Conservation (phyloP, 441 rosid species). For the Codiaeum variegatum region DNA sequence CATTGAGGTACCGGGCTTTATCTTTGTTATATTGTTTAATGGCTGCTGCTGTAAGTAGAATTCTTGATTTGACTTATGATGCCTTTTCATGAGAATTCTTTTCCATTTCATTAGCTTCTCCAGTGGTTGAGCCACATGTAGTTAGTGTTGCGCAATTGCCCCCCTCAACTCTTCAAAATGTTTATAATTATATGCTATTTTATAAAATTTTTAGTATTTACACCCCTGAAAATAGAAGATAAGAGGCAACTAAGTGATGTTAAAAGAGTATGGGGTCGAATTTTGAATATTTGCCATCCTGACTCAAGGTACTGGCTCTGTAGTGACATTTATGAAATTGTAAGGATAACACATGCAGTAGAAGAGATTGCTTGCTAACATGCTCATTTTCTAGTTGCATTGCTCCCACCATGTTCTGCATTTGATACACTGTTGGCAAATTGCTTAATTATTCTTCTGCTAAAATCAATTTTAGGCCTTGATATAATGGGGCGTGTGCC, state of each 20-base stretch:
- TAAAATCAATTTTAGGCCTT: neutral
- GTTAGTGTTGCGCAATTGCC: too few relatives aligned
- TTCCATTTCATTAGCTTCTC: neutral
- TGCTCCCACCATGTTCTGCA: neutral
- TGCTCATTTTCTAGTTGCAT: neutral
- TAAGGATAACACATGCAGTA: neutral
- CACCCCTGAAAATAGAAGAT: too few relatives aligned
- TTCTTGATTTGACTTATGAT: neutral
- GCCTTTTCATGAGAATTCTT: neutral
- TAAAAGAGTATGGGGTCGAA: too few relatives aligned
- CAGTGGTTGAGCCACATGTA: too few relatives aligned
- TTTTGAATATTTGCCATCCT: too few relatives aligned
- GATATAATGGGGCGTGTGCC: neutral
- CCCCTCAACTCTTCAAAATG: too few relatives aligned
- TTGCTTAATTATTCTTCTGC: neutral
- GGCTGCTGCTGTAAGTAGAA: neutral
- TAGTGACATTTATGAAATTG: neutral
- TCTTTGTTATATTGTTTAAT: slow-evolving; percentile 11
- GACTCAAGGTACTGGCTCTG: too few relatives aligned
- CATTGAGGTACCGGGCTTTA: slow-evolving; percentile 50
- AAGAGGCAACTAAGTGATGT: too few relatives aligned
- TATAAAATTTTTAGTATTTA: too few relatives aligned
- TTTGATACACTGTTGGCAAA: neutral
- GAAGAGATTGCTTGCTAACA: neutral
- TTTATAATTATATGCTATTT: too few relatives aligned